These are phyloP conservation scores for Aspergillus pseudonomiae DNA, from an alignment of 2,329 filamentous ascomycete genomes.

Conservation along the genomic window DNA sequence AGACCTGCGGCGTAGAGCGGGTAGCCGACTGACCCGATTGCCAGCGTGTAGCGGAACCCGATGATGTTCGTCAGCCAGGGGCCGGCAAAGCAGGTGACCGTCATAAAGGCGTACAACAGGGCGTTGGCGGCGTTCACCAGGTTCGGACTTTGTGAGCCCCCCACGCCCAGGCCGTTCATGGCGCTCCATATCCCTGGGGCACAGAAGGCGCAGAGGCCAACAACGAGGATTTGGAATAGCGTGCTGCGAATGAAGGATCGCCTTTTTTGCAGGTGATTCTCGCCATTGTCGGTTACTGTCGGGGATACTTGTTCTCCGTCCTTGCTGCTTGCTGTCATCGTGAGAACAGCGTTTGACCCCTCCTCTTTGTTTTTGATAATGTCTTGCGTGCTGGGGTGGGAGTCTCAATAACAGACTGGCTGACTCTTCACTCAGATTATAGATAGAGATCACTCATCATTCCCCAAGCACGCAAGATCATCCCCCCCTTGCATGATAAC, in stretches of 20 bases:
- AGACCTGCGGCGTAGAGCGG: slow-evolving; percentile 46
- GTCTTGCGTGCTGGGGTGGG: not conserved
- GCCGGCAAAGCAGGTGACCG: slow-evolving; percentile 47
- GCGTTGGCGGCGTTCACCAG: slow-evolving; percentile 52
- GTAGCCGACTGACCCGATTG: slow-evolving; percentile 48
- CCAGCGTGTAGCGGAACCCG: slow-evolving; percentile 40
- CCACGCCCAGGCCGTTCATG: slow-evolving; percentile 48
- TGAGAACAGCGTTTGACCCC: not conserved
- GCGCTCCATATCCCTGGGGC: slow-evolving; percentile 50
- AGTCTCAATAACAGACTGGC: not conserved
- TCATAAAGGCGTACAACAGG: slow-evolving; percentile 50
- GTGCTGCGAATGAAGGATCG: slow-evolving; percentile 17
- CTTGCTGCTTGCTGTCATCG: not conserved
- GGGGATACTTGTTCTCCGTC: not conserved
- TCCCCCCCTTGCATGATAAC: not conserved
- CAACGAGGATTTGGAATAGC: slow-evolving; percentile 45
- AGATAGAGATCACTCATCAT: not conserved
- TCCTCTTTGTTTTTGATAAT: not conserved
- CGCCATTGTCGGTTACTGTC: not conserved
- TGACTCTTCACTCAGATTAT: not conserved
- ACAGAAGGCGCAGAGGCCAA: slow-evolving; percentile 45
- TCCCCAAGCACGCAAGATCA: not conserved
- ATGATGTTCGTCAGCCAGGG: slow-evolving; percentile 30
- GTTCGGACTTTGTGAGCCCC: slow-evolving; percentile 45
- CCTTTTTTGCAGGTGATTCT: not conserved